phyloP scores from a whole-genome alignment of 345 rosid species.

The Citrus reticulata region DNA sequence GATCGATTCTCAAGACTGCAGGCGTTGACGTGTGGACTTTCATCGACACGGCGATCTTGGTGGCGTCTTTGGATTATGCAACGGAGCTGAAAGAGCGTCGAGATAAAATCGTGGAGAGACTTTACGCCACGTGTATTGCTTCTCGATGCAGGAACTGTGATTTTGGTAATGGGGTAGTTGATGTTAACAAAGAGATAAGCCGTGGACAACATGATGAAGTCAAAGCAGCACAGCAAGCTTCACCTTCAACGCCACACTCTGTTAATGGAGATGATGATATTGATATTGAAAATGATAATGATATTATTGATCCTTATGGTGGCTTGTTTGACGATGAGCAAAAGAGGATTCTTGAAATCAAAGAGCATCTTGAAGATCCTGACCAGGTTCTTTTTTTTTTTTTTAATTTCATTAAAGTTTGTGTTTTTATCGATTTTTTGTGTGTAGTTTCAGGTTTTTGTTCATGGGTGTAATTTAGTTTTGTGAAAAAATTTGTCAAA shows the following conservation, averaged over 20 bases:
- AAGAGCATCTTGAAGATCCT: constrained; percentile 80
- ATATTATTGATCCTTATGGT: constrained; percentile 73
- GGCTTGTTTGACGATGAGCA: constrained; percentile 96
- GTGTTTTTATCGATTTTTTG: neutral
- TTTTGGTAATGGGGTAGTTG: constrained; percentile 31
- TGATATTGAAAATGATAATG: constrained; percentile 25
- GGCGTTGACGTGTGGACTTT: constrained; percentile 95
- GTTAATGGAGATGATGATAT: constrained; percentile 38
- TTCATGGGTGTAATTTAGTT: constrained; percentile 10
- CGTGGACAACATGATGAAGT: constrained; percentile 4
- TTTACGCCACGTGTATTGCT: constrained; percentile 57
- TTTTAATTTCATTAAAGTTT: neutral
- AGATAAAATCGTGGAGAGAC: constrained; percentile 78
- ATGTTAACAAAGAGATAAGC: constrained; percentile 31
- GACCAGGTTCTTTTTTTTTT: constrained; percentile 55
- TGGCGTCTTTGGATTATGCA: constrained; percentile 69
- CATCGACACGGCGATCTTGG: constrained; percentile 76
- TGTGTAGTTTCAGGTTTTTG: neutral
- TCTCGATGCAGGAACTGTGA: constrained; percentile 63
- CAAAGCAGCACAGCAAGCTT: constrained; percentile 16
- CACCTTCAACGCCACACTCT: constrained; percentile 50
- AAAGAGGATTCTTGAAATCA: constrained; percentile 76
- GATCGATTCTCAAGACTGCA: constrained; percentile 65
- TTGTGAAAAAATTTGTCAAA: constrained; percentile 1
- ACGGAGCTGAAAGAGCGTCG: constrained; percentile 66